These are phyloP conservation scores for Sorghum bicolor DNA, from an alignment of 176 grass and related monocot genomes.

Conservation along the genomic window DNA sequence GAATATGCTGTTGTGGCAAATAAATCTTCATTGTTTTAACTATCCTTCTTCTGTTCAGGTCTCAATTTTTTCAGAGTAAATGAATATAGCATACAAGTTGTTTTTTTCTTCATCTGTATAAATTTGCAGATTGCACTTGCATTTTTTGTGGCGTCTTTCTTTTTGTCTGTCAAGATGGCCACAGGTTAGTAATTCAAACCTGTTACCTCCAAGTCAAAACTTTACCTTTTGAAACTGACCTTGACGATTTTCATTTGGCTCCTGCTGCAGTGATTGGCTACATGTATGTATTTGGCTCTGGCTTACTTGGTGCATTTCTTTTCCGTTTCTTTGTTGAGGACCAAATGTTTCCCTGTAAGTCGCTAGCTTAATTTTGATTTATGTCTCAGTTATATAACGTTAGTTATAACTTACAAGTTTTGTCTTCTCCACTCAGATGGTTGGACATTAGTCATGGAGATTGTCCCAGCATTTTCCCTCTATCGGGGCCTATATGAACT, in stretches of 20 bases:
- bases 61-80: conserved; percentile 60
- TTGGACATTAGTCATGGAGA: conserved; percentile 59
- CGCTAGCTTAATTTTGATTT: conserved; percentile 12
- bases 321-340: conserved; percentile 61
- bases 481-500: conserved; percentile 71
- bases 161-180: conserved; percentile 54
- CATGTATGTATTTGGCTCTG: conserved; percentile 71
- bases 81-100: conserved; percentile 47
- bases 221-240: conserved; percentile 8
- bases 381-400: conserved; percentile 2
- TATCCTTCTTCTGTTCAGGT: conserved; percentile 38
- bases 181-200: conserved; percentile 46
- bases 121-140: conserved; percentile 71
- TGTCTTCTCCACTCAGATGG: conserved; percentile 31
- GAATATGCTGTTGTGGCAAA: conserved; percentile 13
- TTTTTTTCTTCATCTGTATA: conserved; percentile 57
- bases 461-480: conserved; percentile 68
- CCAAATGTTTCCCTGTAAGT: conserved; percentile 58
- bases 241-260: neutral
- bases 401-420: conserved; percentile 13
- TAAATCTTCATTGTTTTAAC: neutral
- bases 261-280: conserved; percentile 49
- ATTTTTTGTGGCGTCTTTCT: conserved; percentile 51
- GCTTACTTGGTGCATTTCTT: conserved; percentile 73
- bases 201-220: conserved; percentile 7